These are phyloP conservation scores for Kwoniella sp. DNA, from an alignment of 768 basidiomycete species.

Conservation along the genomic window DNA sequence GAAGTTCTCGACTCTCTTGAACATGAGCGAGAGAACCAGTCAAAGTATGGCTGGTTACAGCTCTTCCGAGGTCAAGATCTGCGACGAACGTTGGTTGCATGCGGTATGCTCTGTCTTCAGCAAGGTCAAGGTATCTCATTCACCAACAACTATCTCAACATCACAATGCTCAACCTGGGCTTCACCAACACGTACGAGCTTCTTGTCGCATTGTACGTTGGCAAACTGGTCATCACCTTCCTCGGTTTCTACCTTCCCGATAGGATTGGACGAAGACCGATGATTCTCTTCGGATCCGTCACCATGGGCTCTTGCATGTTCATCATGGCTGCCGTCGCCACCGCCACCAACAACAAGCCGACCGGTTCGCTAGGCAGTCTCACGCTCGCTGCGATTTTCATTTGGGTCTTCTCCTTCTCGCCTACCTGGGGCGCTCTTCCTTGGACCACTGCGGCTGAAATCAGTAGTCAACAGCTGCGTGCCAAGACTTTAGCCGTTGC, in stretches of 20 bases:
- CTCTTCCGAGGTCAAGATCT: slow-evolving; percentile 24
- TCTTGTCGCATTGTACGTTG: slow-evolving; percentile 15
- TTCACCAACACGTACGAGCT: slow-evolving; percentile 18
- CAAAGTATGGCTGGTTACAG: slow-evolving; percentile 6
- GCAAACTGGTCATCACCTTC: slow-evolving; percentile 14
- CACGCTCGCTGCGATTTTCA: slow-evolving; percentile 18
- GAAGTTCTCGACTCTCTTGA: slow-evolving; percentile 9
- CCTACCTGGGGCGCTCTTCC: slow-evolving; percentile 30
- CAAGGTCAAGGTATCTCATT: slow-evolving; percentile 27
- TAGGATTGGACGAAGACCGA: slow-evolving; percentile 22
- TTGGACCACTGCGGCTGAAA: slow-evolving; percentile 36
- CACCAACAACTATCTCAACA: slow-evolving; percentile 22
- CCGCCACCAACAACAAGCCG: slow-evolving; percentile 12
- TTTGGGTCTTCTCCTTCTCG: slow-evolving; percentile 25
- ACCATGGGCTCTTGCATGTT: slow-evolving; percentile 22
- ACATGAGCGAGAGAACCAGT: slow-evolving; percentile 9
- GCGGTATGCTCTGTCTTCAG: slow-evolving; percentile 24
- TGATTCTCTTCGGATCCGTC: slow-evolving; percentile 18
- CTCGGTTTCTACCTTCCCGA: slow-evolving; percentile 22
- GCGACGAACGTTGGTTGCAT: slow-evolving; percentile 24
- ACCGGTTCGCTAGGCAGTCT: slow-evolving; percentile 15
- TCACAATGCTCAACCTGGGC: slow-evolving; percentile 20
- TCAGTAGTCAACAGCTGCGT: slow-evolving; percentile 29
- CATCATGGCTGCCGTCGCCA: slow-evolving; percentile 18
- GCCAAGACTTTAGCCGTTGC: slow-evolving; percentile 37